Conservation (phyloP, 306 rosid species). For the Clitoria ternatea region DNA sequence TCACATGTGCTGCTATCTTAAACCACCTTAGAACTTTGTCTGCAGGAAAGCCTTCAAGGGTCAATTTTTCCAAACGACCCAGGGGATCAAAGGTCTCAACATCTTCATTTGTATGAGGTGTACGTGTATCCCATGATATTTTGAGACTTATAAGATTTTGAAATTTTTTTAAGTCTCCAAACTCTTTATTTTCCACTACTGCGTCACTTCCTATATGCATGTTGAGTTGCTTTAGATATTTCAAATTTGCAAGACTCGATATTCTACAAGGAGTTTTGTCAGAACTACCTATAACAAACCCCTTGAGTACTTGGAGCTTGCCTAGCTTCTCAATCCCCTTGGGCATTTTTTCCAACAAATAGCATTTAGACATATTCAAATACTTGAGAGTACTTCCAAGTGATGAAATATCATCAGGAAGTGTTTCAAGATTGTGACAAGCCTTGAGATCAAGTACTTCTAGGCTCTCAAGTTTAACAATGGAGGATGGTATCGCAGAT, state of each 20-base stretch:
- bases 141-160: not conserved
- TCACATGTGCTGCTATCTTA: too few relatives aligned
- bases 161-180: not conserved
- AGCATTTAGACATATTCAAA: too few relatives aligned
- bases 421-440: slow-evolving; percentile 22
- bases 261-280: too few relatives aligned
- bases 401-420: slow-evolving; percentile 29
- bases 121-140: not conserved
- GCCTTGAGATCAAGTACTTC: slow-evolving; percentile 24
- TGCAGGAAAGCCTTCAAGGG: not conserved
- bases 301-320: too few relatives aligned
- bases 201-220: too few relatives aligned
- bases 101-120: not conserved
- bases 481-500: not conserved
- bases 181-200: not conserved
- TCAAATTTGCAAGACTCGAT: too few relatives aligned
- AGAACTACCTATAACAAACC: too few relatives aligned
- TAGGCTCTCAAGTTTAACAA: not conserved
- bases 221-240: too few relatives aligned
- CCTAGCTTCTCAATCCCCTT: too few relatives aligned
- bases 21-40: not conserved
- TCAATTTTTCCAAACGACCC: not conserved
- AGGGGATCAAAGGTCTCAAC: too few relatives aligned
- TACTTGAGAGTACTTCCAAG: slow-evolving; percentile 18
- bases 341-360: too few relatives aligned